A percentile compares a stretch with the other conserved stretches of the same genome.
phyloP scores from a whole-genome alignment of 345 rosid species.

The Ceriops tagal region DNA sequence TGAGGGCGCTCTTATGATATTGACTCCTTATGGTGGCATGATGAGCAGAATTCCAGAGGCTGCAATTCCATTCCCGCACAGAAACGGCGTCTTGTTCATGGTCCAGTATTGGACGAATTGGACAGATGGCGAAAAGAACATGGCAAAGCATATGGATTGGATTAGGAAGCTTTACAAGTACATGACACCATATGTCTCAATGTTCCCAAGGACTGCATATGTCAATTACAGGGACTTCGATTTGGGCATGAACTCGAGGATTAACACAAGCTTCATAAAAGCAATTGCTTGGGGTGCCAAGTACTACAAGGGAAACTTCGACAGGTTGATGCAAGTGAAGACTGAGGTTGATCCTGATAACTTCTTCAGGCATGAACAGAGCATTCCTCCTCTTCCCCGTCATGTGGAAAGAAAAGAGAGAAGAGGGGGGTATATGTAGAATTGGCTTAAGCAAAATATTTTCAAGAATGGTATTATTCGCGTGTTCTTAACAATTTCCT shows the following conservation, averaged over 20 bases:
- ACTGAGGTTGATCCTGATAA: conserved; percentile 26
- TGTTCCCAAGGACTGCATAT: conserved; percentile 24
- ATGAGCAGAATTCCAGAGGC: conserved; percentile 47
- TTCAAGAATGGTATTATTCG: no score
- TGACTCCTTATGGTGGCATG: conserved; percentile 76
- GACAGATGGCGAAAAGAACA: conserved; percentile 6
- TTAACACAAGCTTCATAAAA: conserved; percentile 1
- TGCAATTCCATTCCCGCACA: conserved; percentile 28
- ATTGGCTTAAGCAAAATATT: background rate
- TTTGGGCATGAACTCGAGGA: conserved; percentile 18
- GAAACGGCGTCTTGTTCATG: conserved; percentile 26
- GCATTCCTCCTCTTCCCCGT: conserved; percentile 22
- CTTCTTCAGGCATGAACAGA: conserved; percentile 31
- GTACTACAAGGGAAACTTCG: conserved; percentile 21
- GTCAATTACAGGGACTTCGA: conserved; percentile 31
- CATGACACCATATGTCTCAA: conserved; percentile 24
- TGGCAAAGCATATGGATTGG: conserved; percentile 16
- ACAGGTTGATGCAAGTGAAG: conserved; percentile 21
- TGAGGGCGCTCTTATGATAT: conserved; percentile 50
- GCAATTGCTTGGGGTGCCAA: conserved; percentile 18
- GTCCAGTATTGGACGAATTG: conserved; percentile 22
- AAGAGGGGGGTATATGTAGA: background rate
- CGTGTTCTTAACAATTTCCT: no score
- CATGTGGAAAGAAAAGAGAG: background rate
- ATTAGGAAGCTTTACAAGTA: conserved; percentile 19